phyloP scores from a whole-genome alignment of 2,329 filamentous ascomycete species.

The Beauveria rudraprayagi region DNA sequence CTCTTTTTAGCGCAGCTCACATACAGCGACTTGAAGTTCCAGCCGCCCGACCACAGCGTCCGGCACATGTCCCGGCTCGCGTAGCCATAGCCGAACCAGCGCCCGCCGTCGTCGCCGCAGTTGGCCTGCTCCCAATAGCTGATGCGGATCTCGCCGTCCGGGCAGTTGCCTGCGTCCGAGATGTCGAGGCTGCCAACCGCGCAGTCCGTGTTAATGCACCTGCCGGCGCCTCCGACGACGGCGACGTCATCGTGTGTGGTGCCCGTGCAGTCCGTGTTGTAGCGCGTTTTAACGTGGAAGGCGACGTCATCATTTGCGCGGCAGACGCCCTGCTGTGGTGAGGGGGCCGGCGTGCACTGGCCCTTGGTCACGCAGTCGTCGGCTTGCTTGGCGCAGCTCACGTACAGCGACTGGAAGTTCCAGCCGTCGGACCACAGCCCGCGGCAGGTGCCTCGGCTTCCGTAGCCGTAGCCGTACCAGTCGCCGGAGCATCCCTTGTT shows the following conservation, averaged over 20 bases:
- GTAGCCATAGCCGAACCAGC: background rate
- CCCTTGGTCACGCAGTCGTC: conserved; percentile 2
- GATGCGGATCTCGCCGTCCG: background rate
- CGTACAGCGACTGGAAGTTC: conserved; percentile 1
- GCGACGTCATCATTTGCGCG: too few relatives aligned
- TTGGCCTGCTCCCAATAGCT: background rate
- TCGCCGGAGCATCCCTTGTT: background rate
- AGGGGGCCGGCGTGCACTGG: background rate
- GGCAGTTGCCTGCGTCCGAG: background rate
- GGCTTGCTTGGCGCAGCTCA: conserved; percentile 4
- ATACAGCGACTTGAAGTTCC: background rate
- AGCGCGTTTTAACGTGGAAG: too few relatives aligned
- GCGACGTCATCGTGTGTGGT: too few relatives aligned
- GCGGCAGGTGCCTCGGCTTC: background rate
- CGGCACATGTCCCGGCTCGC: background rate
- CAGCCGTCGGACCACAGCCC: conserved; percentile 3
- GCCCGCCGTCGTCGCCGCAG: background rate
- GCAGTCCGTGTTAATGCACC: background rate
- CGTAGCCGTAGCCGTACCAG: conserved; percentile 9
- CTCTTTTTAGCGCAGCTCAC: background rate
- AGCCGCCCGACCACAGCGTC: background rate
- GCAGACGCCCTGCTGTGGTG: too few relatives aligned
- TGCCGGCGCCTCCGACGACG: background rate
- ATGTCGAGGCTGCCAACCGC: background rate
- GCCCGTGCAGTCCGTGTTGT: too few relatives aligned